Evolutionary conservation across 352 stramenopile species (phyloP).

Genomic region (Phytophthora megakarya): DNA sequence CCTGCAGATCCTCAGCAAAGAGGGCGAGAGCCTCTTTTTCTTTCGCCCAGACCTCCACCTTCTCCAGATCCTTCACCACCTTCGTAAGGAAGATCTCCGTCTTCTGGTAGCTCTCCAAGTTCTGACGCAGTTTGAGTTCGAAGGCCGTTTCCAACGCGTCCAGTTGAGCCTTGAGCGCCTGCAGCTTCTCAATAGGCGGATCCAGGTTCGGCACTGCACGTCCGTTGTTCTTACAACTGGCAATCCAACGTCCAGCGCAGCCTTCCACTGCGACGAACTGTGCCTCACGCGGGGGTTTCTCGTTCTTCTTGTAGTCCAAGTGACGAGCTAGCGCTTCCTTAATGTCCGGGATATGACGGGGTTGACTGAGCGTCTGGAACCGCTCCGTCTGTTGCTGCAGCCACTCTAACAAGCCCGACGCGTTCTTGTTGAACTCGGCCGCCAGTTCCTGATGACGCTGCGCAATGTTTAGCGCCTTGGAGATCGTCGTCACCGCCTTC

Average conservation of each 20-base stretch:
- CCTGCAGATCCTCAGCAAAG: slow-evolving; percentile 62
- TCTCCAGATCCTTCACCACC: slow-evolving; percentile 86
- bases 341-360: slow-evolving; percentile 68
- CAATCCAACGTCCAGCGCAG: slow-evolving; percentile 79
- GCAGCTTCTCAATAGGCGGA: slow-evolving; percentile 79
- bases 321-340: slow-evolving; percentile 68
- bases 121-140: slow-evolving; percentile 73
- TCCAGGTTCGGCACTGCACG: slow-evolving; percentile 70
- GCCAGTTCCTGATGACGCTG: slow-evolving; percentile 88
- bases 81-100: slow-evolving; percentile 82
- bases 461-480: slow-evolving; percentile 90
- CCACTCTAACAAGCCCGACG: slow-evolving; percentile 76
- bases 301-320: slow-evolving; percentile 88
- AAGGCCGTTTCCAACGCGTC: slow-evolving; percentile 74
- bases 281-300: slow-evolving; percentile 83
- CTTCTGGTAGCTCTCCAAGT: slow-evolving; percentile 83
- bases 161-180: slow-evolving; percentile 73
- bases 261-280: slow-evolving; percentile 83
- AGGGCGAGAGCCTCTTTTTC: slow-evolving; percentile 76
- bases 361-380: slow-evolving; percentile 77
- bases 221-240: slow-evolving; percentile 89
- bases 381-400: slow-evolving; percentile 68
- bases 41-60: slow-evolving; percentile 82
- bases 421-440: slow-evolving; percentile 72
- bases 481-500: slow-evolving; percentile 88